Conservation (phyloP, 1,284 basidiomycete genomes). For the Ustilago cynodontis region DNA sequence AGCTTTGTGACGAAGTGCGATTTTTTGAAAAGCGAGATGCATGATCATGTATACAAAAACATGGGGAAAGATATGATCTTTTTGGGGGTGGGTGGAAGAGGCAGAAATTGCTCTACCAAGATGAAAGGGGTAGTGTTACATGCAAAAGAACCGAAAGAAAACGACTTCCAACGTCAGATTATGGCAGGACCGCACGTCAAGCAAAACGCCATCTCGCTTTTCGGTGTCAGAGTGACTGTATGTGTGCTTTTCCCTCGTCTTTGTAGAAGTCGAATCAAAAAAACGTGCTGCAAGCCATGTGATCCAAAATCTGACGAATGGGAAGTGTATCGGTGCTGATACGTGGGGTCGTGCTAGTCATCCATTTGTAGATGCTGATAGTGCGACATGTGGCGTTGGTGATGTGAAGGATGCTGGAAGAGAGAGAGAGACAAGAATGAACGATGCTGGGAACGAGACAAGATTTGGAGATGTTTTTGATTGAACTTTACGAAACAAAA, state of each 20-base stretch:
- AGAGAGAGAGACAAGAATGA: conserved; percentile 9
- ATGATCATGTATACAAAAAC: conserved; percentile 15
- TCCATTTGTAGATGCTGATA: neutral
- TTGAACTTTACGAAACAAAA: neutral
- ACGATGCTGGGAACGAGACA: conserved; percentile 21
- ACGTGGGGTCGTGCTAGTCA: conserved; percentile 11
- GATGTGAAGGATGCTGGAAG: conserved; percentile 11
- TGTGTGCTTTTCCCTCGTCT: conserved; percentile 18
- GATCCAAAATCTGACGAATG: neutral
- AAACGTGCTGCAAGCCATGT: conserved; percentile 5
- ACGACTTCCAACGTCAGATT: conserved; percentile 3
- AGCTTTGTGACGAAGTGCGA: conserved; percentile 2
- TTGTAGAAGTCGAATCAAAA: neutral
- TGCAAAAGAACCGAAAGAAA: conserved; percentile 17
- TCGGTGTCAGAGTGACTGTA: conserved; percentile 18
- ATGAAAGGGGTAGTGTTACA: conserved; percentile 42
- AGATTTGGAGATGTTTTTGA: neutral
- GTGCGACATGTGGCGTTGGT: conserved; percentile 3
- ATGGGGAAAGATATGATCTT: conserved; percentile 5
- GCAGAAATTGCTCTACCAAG: neutral
- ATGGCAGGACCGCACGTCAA: neutral
- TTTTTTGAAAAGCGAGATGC: conserved; percentile 46
- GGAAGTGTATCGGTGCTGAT: conserved; percentile 4
- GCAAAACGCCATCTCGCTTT: conserved; percentile 44
- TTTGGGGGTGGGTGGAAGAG: conserved; percentile 15